Evolutionary conservation across 2,329 filamentous ascomycete genomes (phyloP).

Genomic region (Fusarium incarnatum): DNA sequence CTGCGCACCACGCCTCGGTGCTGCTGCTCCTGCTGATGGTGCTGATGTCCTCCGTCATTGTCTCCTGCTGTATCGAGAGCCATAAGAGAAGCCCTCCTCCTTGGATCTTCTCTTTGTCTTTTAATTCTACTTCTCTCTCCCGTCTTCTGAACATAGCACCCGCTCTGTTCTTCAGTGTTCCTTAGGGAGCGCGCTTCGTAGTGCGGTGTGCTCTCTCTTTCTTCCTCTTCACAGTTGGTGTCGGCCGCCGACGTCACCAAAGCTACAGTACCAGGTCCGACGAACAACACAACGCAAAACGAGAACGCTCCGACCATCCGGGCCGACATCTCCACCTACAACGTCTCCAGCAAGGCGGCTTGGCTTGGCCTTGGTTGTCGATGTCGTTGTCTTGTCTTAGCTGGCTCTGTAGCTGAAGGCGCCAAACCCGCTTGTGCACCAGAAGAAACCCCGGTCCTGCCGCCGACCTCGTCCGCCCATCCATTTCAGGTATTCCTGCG

Average conservation of each 20-base stretch:
- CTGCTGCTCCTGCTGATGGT: slow-evolving; percentile 11
- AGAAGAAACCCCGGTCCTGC: slow-evolving; percentile 44
- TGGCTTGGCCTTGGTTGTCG: slow-evolving; percentile 44
- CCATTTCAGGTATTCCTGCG: slow-evolving; percentile 43
- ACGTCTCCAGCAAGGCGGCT: slow-evolving; percentile 44
- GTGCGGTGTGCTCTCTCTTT: slow-evolving; percentile 32
- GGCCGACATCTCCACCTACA: slow-evolving; percentile 48
- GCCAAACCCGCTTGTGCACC: slow-evolving; percentile 50
- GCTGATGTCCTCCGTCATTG: slow-evolving; percentile 9
- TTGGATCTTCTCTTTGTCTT: background rate
- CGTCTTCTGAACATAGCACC: slow-evolving; percentile 8
- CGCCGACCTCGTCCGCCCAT: slow-evolving; percentile 47
- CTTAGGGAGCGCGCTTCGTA: slow-evolving; percentile 31
- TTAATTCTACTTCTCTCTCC: slow-evolving; percentile 7
- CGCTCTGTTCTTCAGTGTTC: slow-evolving; percentile 27
- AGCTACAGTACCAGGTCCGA: slow-evolving; percentile 39
- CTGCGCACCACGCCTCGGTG: slow-evolving; percentile 17
- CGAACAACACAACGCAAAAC: slow-evolving; percentile 40
- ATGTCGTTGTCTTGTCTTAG: slow-evolving; percentile 36
- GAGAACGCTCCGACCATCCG: slow-evolving; percentile 47
- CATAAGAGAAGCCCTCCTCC: slow-evolving; percentile 34
- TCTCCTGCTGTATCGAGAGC: slow-evolving; percentile 24
- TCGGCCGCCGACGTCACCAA: slow-evolving; percentile 46
- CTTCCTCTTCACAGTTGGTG: slow-evolving; percentile 32
- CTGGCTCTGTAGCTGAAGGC: slow-evolving; percentile 48